Conservation (phyloP, 805 yeast genomes). For the Spathaspora girioi region DNA sequence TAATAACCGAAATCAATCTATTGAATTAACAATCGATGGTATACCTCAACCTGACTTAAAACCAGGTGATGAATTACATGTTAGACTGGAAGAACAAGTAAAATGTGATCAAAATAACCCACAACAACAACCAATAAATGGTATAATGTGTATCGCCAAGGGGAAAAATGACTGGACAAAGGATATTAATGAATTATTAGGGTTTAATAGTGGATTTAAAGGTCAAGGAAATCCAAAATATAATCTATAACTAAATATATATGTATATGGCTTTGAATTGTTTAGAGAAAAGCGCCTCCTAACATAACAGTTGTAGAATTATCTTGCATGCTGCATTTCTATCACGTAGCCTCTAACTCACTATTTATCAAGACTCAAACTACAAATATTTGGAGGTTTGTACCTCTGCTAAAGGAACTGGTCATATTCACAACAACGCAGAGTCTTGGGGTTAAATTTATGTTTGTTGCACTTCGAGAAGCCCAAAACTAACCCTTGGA, state of each 20-base stretch:
- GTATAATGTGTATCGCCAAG: slow-evolving; percentile 85
- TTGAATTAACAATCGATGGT: slow-evolving; percentile 78
- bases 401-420: no score
- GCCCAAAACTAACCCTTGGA: no score
- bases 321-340: no score
- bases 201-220: slow-evolving; percentile 77
- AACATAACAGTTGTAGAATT: no score
- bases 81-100: slow-evolving; percentile 26
- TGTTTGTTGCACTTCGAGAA: no score
- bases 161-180: slow-evolving; percentile 88
- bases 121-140: slow-evolving; percentile 29
- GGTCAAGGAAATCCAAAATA: background rate
- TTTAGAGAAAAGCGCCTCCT: no score
- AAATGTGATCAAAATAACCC: background rate
- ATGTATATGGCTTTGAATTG: background rate
- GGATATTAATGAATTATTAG: slow-evolving; percentile 82
- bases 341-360: no score
- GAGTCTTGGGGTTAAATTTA: no score
- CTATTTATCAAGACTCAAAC: no score
- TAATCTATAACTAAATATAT: background rate
- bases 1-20: slow-evolving; percentile 37
- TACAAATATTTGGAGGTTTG: no score
- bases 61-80: slow-evolving; percentile 78
- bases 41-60: slow-evolving; percentile 63
- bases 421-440: no score